Conservation (phyloP, 352 stramenopile genomes). For the Phytophthora pinifolia region DNA sequence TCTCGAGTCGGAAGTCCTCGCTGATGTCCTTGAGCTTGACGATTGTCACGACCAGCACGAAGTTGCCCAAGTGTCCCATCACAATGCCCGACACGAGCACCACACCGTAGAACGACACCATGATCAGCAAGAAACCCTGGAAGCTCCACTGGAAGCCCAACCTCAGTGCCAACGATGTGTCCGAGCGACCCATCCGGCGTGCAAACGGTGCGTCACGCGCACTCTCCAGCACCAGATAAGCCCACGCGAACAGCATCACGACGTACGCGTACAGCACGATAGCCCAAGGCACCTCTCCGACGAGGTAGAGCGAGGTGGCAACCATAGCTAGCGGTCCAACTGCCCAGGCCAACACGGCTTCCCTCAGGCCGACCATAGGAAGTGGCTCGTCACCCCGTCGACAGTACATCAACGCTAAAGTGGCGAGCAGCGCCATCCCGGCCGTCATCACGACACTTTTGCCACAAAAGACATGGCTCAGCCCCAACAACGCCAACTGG, state of each 20-base stretch:
- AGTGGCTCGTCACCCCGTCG: slow-evolving; percentile 34
- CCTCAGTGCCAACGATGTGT: slow-evolving; percentile 52
- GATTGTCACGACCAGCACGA: slow-evolving; percentile 61
- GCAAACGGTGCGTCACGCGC: slow-evolving; percentile 72
- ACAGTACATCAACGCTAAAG: slow-evolving; percentile 63
- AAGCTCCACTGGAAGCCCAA: slow-evolving; percentile 66
- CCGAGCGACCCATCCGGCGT: slow-evolving; percentile 45
- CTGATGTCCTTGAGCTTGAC: slow-evolving; percentile 61
- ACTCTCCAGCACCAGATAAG: slow-evolving; percentile 69
- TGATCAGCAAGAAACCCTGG: slow-evolving; percentile 61
- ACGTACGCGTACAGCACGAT: slow-evolving; percentile 58
- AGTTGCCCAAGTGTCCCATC: slow-evolving; percentile 66
- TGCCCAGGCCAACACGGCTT: slow-evolving; percentile 48
- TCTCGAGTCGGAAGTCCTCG: slow-evolving; percentile 71
- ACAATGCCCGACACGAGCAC: slow-evolving; percentile 48
- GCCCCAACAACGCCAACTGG: slow-evolving; percentile 39
- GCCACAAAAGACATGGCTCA: slow-evolving; percentile 40
- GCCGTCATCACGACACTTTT: slow-evolving; percentile 40
- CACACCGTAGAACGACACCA: slow-evolving; percentile 59
- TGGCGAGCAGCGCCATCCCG: slow-evolving; percentile 31
- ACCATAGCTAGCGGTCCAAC: slow-evolving; percentile 60
- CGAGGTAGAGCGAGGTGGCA: slow-evolving; percentile 51
- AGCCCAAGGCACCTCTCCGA: slow-evolving; percentile 38
- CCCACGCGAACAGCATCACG: slow-evolving; percentile 60
- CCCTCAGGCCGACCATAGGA: slow-evolving; percentile 46